Evolutionary conservation across 331 rosid genomes (phyloP).

Genomic region (Spiraea crenata): DNA sequence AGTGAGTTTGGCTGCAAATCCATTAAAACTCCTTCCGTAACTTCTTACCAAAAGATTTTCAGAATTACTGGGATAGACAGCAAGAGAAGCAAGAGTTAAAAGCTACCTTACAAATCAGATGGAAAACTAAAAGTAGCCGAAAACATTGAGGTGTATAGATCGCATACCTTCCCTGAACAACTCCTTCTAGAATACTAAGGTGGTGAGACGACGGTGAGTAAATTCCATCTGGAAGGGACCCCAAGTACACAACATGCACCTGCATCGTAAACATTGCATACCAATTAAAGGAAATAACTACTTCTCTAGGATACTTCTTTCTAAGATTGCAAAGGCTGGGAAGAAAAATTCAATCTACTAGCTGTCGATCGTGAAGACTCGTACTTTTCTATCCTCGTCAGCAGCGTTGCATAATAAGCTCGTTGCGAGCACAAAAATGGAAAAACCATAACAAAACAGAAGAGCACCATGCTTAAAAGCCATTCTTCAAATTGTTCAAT

Average conservation of each 20-base stretch:
- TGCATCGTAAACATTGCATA: too few species aligned
- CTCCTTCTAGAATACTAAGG: background rate
- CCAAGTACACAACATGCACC: slow-evolving; percentile 31
- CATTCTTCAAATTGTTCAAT: background rate
- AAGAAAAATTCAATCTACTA: too few species aligned
- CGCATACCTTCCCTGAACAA: background rate
- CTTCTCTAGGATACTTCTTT: too few species aligned
- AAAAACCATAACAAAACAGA: background rate
- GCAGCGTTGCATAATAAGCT: background rate
- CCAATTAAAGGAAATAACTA: too few species aligned
- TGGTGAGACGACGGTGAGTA: slow-evolving; percentile 26
- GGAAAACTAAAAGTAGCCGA: too few species aligned
- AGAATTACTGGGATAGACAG: too few species aligned
- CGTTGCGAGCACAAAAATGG: background rate
- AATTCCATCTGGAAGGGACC: slow-evolving; percentile 23
- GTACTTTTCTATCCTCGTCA: background rate
- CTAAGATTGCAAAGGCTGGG: too few species aligned
- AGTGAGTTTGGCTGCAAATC: slow-evolving; percentile 38
- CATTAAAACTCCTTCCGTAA: slow-evolving; percentile 44
- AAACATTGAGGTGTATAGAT: too few species aligned
- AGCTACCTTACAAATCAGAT: too few species aligned
- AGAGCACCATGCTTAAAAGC: background rate
- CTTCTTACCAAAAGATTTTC: slow-evolving; percentile 18
- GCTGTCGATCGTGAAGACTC: too few species aligned
- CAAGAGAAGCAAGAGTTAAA: too few species aligned